A percentile compares a stretch with the other conserved stretches of the same genome.
Conservation (phyloP, 2,329 filamentous ascomycete genomes). For the Alternaria brassicae region DNA sequence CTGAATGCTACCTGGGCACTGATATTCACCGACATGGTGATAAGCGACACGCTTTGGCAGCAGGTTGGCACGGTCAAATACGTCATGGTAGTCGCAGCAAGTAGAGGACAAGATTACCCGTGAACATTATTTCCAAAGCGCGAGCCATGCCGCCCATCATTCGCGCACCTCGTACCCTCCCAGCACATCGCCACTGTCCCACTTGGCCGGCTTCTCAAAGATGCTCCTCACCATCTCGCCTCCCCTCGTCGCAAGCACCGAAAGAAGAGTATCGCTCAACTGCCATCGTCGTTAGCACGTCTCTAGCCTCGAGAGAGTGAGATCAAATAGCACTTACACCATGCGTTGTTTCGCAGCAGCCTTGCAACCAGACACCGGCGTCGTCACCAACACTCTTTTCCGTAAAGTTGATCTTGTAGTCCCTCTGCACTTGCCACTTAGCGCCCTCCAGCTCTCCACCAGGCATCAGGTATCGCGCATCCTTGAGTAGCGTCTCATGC, state of each 20-base stretch:
- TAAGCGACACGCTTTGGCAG: background rate
- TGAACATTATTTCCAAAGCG: background rate
- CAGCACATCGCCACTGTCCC: conserved; percentile 35
- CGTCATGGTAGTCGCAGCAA: background rate
- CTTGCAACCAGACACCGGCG: conserved; percentile 89
- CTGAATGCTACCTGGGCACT: conserved; percentile 6
- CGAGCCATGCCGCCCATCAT: conserved; percentile 5
- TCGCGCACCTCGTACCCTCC: conserved; percentile 32
- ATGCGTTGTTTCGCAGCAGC: conserved; percentile 91
- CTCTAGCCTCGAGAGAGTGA: background rate
- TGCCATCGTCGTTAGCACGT: conserved; percentile 43
- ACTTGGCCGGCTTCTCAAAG: conserved; percentile 59
- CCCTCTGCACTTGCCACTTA: conserved; percentile 72
- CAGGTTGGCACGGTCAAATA: background rate
- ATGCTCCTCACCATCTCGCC: conserved; percentile 80
- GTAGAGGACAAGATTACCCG: background rate
- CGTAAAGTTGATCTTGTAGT: conserved; percentile 80
- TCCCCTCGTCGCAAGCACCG: conserved; percentile 75
- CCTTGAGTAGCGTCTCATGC: conserved; percentile 77
- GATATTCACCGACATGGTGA: background rate
- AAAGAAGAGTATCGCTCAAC: conserved; percentile 83
- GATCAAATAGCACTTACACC: conserved; percentile 68
- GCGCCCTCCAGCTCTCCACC: conserved; percentile 52
- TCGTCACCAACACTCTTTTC: conserved; percentile 71
- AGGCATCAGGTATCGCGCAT: conserved; percentile 70